Base-by-base conservation (phyloP, 495 filamentous ascomycete genomes). In the Cercophora sp. region DNA sequence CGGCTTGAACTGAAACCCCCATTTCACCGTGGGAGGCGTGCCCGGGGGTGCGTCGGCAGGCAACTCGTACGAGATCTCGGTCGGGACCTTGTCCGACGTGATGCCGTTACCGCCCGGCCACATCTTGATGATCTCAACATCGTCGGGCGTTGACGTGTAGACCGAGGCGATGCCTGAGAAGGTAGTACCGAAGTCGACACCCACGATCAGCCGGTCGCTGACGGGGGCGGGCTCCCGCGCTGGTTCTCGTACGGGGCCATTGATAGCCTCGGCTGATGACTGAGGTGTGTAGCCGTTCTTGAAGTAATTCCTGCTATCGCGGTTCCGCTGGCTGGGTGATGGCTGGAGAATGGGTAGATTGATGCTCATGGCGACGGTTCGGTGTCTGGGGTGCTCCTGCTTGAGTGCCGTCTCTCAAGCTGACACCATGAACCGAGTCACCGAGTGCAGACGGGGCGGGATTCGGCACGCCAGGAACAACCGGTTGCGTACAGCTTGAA, bases 71-170 rank as follows among this genome's bases (percentile, higher is more conserved):
- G 75, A 70, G 48, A 85, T 77, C 60, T 83, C 81, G 25, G 81
- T 83, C 0, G 82, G 82, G 16, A 85, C 82, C 62, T 85, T 84
- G 62, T 85, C 82, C 44, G 81, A 85, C 19, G 83, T 85, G 64
- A 85, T 85, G 44, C 82, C 80, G 51, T 88, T 86, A 18, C 85
- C 85, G 35, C 86, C 86, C 2, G 86, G 86, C 86, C 86, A 89
- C 24, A 82, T 85, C 64, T 88, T 89, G 70, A 89, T 88, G 56
- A 89, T 85, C 55, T 89, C 86, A 43, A 89, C 73, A 62, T 89
- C 85, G 55, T 89, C 85, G 1, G 86, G 86, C 0, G 84, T 86
- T 8, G 80, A 83, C 10, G 83, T 88, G 58, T 89, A 88, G 23
- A 85, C 84, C n/a, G 83, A 79, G 8, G 85, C 85, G 31, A 89